Conservation (phyloP, 129 eudicot species). For the Centella asiatica region DNA sequence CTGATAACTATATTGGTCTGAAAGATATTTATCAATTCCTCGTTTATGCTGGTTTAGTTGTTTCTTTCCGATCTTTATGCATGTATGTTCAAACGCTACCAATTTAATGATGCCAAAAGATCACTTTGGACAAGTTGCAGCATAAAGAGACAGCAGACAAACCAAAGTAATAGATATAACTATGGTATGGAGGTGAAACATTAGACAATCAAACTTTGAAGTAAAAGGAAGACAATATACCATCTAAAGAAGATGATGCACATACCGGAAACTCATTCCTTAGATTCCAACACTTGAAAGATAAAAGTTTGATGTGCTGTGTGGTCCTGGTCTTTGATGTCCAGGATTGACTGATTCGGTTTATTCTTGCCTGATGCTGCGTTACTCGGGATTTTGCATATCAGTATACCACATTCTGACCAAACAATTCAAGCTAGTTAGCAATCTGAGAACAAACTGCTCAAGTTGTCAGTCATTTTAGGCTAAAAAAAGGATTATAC, state of each 20-base stretch:
- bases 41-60: background rate
- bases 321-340: background rate
- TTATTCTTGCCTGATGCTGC: background rate
- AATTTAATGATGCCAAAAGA: background rate
- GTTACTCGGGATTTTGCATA: background rate
- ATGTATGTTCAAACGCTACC: background rate
- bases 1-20: background rate
- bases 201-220: no score
- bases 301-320: no score
- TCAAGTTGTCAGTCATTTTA: no score
- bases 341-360: background rate
- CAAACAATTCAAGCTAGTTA: no score
- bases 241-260: no score
- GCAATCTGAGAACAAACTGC: no score
- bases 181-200: background rate
- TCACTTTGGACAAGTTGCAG: constrained; percentile 2
- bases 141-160: background rate
- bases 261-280: no score
- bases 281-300: background rate
- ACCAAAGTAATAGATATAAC: background rate
- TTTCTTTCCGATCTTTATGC: background rate
- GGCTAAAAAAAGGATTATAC: no score
- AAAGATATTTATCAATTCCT: background rate
- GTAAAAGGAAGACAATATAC: background rate
- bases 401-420: background rate